Percentiles rank a stretch among this genome's conserved stretches.
Evolutionary conservation across 2,329 filamentous ascomycete species (phyloP).

Genomic region (Neonectria ditissima): DNA sequence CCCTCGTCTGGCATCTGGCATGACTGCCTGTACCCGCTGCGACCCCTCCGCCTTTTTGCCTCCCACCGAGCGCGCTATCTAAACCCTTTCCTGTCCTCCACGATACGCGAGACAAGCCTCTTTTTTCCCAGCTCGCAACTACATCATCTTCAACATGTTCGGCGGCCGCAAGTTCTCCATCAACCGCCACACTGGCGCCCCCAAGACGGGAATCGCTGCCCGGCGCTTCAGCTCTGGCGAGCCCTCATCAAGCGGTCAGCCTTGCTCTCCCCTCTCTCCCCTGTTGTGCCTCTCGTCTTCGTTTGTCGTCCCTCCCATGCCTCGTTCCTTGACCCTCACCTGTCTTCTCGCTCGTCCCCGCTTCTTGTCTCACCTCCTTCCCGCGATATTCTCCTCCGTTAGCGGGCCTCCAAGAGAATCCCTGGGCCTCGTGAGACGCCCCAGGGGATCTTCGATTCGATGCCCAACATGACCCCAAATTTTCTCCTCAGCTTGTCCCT

Average conservation of each 20-base stretch:
- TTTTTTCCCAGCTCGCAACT: constrained; percentile 7
- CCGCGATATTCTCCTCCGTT: not conserved
- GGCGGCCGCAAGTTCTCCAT: constrained; percentile 74
- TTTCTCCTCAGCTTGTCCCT: constrained; percentile 21
- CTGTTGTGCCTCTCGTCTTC: constrained; percentile 14
- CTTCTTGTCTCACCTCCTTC: constrained; percentile 1
- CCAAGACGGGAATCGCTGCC: constrained; percentile 57
- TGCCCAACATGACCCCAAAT: constrained; percentile 12
- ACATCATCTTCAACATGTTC: constrained; percentile 56
- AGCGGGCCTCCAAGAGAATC: not conserved
- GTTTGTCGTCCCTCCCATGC: constrained; percentile 6
- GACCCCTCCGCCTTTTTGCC: constrained; percentile 7
- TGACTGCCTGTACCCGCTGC: constrained; percentile 20
- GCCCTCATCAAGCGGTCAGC: constrained; percentile 67
- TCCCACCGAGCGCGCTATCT: constrained; percentile 12
- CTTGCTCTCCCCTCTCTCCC: constrained; percentile 10
- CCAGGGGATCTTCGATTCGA: constrained; percentile 3
- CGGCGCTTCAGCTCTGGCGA: constrained; percentile 71
- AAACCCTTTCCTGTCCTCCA: constrained; percentile 25
- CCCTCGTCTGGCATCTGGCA: constrained; percentile 6
- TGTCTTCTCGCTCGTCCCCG: not conserved
- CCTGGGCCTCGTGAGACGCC: not conserved
- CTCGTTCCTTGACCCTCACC: constrained; percentile 2
- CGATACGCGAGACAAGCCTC: constrained; percentile 31
- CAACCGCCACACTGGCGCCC: constrained; percentile 73